Evolutionary conservation across 306 rosid genomes (phyloP), one percentile per base, ranked within the genome.

Genomic region (Potentilla sterilis): DNA sequence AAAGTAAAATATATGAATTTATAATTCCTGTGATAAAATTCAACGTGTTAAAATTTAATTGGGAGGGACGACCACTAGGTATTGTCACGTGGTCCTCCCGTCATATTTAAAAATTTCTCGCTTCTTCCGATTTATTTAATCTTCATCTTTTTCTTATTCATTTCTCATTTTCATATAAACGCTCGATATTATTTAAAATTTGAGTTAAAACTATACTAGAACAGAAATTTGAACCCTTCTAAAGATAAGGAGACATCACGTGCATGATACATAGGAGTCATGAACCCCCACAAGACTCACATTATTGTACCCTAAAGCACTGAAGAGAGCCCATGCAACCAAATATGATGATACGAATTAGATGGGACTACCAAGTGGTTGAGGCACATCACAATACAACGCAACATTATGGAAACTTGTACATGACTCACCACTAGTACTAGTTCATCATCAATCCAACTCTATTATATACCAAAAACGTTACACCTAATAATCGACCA

Each of bases 321-420:
- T 6, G 24, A 55, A 54, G 51, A 11, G 49, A 46, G 5, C n/a
- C 80, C 76, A 74, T 38, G 61, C 69, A 86, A 77, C 47, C 70
- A 70, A 74, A 66, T 63, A 76, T 9, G 7, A 58, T 15, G 54
- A 52, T 14, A 13, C 1, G 6, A 19, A 14, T 55, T 21, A 55
- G 34, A n/a, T 9, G 8, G 73, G 5, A 2, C 80, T 75, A 87
- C 87, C 79, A 7, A 78, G 88, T 77, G 70, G 86, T 80, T 86
- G 85, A 82, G 87, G 83, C 58, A 66, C 87, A 69, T 5, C 67
- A 24, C 65, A 58, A 24, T 38, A 24, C 65, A 58, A 24, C 65
- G 10, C 65, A 22, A 24, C 81, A 74, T 84, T 81, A 87, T 84
- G 77, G 73, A 83, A 86, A 81, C 88, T 80, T 42, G 9, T 14